These are phyloP conservation scores for Trebouxia sp. DNA, from an alignment of 139 green algal genomes.

Conservation along the genomic window DNA sequence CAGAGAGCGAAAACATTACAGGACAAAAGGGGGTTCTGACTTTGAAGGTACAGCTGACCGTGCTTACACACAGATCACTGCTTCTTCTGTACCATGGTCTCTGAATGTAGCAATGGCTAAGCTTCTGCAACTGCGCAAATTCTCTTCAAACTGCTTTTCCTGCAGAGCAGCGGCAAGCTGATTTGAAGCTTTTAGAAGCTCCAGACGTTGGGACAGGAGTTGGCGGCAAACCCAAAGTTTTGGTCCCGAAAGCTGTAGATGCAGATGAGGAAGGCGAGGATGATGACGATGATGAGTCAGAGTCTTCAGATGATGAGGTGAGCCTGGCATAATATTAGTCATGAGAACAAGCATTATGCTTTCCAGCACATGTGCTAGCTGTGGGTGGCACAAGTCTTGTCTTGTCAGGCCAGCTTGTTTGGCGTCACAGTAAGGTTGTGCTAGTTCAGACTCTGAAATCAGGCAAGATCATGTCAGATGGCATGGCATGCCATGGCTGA, in stretches of 20 bases:
- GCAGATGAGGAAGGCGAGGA: constrained; percentile 78
- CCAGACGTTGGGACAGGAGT: constrained; percentile 30
- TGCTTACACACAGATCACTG: background rate
- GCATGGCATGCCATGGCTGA: no score
- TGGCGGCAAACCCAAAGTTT: constrained; percentile 40
- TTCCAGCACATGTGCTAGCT: no score
- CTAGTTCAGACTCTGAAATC: background rate
- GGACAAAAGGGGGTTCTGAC: constrained; percentile 53
- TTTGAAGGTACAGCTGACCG: constrained; percentile 69
- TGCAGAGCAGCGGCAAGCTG: constrained; percentile 76
- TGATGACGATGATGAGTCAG: constrained; percentile 45
- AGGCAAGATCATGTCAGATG: no score
- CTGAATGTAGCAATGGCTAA: background rate
- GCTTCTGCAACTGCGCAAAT: background rate
- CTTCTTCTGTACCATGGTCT: background rate
- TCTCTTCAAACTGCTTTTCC: background rate
- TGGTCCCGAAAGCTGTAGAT: constrained; percentile 80
- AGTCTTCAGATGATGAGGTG: constrained; percentile 66
- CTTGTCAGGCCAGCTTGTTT: background rate
- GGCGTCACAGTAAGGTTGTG: background rate
- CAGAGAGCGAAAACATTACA: constrained; percentile 80
- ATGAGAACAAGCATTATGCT: background rate
- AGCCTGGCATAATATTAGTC: background rate
- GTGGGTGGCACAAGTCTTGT: no score
- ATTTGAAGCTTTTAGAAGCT: constrained; percentile 79